Base-by-base conservation (phyloP, 768 basidiomycete genomes). In the Pisolithus microcarpus region DNA sequence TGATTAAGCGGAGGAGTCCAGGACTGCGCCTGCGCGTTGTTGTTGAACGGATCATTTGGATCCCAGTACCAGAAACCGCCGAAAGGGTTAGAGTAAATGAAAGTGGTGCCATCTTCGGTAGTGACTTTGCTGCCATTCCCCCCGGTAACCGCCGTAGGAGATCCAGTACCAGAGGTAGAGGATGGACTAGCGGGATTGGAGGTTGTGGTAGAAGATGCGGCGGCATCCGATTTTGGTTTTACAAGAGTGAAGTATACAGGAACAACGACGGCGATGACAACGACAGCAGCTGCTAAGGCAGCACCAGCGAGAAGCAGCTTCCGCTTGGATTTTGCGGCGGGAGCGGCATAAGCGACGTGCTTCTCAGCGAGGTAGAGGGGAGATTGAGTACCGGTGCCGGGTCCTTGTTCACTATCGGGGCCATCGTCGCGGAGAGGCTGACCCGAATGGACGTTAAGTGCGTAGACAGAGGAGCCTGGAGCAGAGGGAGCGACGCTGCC, bases 21-120 rank as follows among this genome's bases (percentile, higher is more conserved):
- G 0, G 80, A 82, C 61, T 97, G 90, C 11, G 87, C 73, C 50
- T 75, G 76, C 2, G 93, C 95, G 43, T 80, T 80, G 60, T 88
- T 84, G 70, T 87, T 84, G 69, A 88, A 88, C 0, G 93, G 93
- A 64, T 94, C 80, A 28, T 80, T 77, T 31, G 82, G 76, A 63
- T 96, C 87, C 67, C 78, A 85, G 61, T 91, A 89, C 95, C 95
- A 99, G 54, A 62, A 73, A 3, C 96, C 96, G 55, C 91, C 91
- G 61, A 89, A 90, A 2, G 76, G 43, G 67, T 97, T 98, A 40
- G 58, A 59, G 69, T 98, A 99, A 0, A 73, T 82, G 65, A 94
- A 87, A 1, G 82, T 89, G 9, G 81, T 76, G 7, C 95, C 95
- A 64, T 96, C 86, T 11, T 87, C 89, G 60, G 78, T 78, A 2